Base-by-base conservation (phyloP, 257 asterid species). In the Oldenlandia corymbosa region DNA sequence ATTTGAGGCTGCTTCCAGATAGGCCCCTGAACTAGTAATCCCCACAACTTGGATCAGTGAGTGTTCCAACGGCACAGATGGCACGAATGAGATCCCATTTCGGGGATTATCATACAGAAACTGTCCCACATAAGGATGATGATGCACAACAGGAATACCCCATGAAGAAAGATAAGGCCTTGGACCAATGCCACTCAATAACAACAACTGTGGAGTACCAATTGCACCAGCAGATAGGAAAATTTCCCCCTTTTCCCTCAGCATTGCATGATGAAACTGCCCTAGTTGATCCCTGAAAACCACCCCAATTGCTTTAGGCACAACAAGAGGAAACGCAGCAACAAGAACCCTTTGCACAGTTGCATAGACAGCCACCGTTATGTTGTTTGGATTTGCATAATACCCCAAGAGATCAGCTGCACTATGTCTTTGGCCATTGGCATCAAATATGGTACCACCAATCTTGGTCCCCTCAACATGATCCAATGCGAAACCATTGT, bases 91-190 rank as follows among this genome's bases (percentile, higher is more conserved):
- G 68, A 92, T 92, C 9, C 96, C 99, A 39, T 89, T 92, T 65
- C 99, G 83, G 2, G 97, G 99, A 72, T 92, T 92, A 45, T 92
- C 99, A 37, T 82, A 92, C 74, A 89, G 56, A 62, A 84, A 89
- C 51, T 74, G 84, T 1, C 97, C 99, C 17, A 92, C 99, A 36
- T 75, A 77, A 10, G 99, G 96, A 18, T 73, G 76, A 49, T 92
- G 91, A 52, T 64, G 80, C 0, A 67, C 82, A 45, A 92, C 91
- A 0, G 97, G 97, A 18, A 92, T 89, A 13, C 97, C 99, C 96
- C 81, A 78, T 1, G 97, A 82, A 10, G 96, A 86, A 0, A 92
- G 95, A 50, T 92, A 89, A 27, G 83, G 82, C 79, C 91, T 73
- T 4, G 95, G 80, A 13, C 98, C 99, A 30, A 92, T 68, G 5